Base-by-base conservation (phyloP, 2,329 filamentous ascomycete species). In the Fusarium lyarnte region DNA sequence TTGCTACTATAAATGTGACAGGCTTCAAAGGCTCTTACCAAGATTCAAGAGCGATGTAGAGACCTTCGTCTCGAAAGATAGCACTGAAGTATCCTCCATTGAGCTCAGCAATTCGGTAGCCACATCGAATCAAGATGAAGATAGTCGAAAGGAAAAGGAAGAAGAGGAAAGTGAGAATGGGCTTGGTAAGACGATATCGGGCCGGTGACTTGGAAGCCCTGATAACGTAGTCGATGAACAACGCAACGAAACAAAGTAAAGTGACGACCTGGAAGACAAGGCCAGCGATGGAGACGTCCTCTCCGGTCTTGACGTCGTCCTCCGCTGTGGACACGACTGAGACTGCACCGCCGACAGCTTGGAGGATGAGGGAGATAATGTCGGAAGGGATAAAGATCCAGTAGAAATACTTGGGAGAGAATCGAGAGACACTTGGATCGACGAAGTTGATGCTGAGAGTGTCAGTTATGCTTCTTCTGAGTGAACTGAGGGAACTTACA, bases 71-170 rank as follows among this genome's bases (percentile, higher is more conserved):
- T 46, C 76, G 66, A 58, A 78, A 78, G 12, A 76, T 59, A 21
- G 60, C 69, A 54, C 76, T 77, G 38, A 76, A 77, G 81, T 88
- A 91, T 5, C 89, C 89, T 35, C 87, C 82, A 47, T 84, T 85
- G 63, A 91, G 77, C 80, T 91, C 89, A 0, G 85, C 86, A 35
- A 90, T 87, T 47, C 89, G 85, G 74, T 89, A 91, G 33, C 87
- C 84, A 53, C 86, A 89, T 29, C 89, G 82, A 12, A 87, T 84
- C 55, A 90, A 84, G 69, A 91, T 87, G 57, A 85, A 84, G 11
- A 90, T 47, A 6, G 87, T 90, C 3, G 87, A 84, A 7, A 88
- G 75, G 3, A 82, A 78, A 16, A 90, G 79, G 29, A 85, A 86
- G 25, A 75, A 47, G n/a, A 88, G 74, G 72, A 90, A 90, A 17